phyloP scores from a whole-genome alignment of 306 rosid genomes.

The Betula pendula region DNA sequence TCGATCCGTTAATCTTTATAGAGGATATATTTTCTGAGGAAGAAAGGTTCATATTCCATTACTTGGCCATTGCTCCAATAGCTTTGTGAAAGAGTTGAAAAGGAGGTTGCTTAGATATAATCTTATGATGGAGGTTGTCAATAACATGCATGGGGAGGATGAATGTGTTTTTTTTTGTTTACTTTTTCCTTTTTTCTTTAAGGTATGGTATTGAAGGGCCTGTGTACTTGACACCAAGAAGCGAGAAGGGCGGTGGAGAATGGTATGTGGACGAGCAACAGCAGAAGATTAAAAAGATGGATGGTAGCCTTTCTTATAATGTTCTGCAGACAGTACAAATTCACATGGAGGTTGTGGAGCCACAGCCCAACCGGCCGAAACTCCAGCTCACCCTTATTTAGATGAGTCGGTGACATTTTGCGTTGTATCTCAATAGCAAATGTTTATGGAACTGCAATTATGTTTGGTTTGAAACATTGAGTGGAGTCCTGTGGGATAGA shows the following conservation, averaged over 20 bases:
- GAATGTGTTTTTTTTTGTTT: background rate
- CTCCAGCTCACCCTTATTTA: constrained; percentile 76
- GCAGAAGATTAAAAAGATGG: constrained; percentile 86
- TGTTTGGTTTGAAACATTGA: background rate
- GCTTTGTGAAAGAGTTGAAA: constrained; percentile 4
- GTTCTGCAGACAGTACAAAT: constrained; percentile 66
- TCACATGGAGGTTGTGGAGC: constrained; percentile 96
- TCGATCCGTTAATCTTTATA: background rate
- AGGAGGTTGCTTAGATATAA: background rate
- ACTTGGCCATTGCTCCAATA: background rate
- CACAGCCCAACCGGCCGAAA: constrained; percentile 89
- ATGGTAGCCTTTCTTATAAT: constrained; percentile 68
- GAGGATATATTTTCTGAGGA: background rate
- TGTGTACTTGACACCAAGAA: constrained; percentile 62
- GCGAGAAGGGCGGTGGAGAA: constrained; percentile 80
- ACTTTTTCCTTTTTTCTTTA: background rate
- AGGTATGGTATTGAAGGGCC: constrained; percentile 98
- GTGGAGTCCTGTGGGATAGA: background rate
- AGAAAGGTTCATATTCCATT: background rate
- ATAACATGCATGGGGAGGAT: background rate
- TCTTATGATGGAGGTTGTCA: background rate
- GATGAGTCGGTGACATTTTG: constrained; percentile 2
- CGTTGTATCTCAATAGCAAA: background rate
- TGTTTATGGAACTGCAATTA: background rate
- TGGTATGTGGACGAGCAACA: constrained; percentile 86